Conservation (phyloP, 305 asterid species). For the Fraxinus baroniana region DNA sequence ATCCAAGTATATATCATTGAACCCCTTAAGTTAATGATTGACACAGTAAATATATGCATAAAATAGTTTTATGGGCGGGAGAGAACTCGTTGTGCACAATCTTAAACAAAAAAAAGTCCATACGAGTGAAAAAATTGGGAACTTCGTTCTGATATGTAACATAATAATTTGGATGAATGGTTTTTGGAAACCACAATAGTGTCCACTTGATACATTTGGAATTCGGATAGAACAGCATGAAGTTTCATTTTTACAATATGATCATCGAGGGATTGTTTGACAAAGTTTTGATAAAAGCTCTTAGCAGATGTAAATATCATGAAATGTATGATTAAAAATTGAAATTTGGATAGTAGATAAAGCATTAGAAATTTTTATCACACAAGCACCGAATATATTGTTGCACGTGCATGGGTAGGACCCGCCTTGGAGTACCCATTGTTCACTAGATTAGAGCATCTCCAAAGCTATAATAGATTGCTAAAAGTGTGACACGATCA, state of each 20-base stretch:
- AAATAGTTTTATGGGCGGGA: background rate
- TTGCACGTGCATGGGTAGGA: background rate
- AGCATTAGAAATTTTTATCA: background rate
- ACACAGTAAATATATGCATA: background rate
- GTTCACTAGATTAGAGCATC: too few relatives aligned
- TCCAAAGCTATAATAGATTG: too few relatives aligned
- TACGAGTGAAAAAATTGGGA: background rate
- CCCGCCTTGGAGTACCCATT: background rate
- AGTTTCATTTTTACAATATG: background rate
- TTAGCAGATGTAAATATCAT: background rate
- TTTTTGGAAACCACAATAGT: too few relatives aligned
- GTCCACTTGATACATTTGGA: background rate
- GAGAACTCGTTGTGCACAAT: background rate
- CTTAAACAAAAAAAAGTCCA: background rate
- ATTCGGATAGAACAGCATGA: background rate
- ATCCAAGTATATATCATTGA: background rate
- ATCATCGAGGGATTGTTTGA: background rate
- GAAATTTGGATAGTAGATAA: too few relatives aligned
- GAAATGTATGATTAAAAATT: too few relatives aligned
- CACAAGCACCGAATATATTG: background rate
- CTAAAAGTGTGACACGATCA: too few relatives aligned
- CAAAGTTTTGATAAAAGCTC: background rate
- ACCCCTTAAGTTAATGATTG: background rate
- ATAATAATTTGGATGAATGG: background rate
- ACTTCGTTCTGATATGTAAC: background rate